Percentiles rank a stretch among this genome's conserved stretches.
Evolutionary conservation across 345 rosid species (phyloP).

Genomic region (Hibiscus mutabilis): DNA sequence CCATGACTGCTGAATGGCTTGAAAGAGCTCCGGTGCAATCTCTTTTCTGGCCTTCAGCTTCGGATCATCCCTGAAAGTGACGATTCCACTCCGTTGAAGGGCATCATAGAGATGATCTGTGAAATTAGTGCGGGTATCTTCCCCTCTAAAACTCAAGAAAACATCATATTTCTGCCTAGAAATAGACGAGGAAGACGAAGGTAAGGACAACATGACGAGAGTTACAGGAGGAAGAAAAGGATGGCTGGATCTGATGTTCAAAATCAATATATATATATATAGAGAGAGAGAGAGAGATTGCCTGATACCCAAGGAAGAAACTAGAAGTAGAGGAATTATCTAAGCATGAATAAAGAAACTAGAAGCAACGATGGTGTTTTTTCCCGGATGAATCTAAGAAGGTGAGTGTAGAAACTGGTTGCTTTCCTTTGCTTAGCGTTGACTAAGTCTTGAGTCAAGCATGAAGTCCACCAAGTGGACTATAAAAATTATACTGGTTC

Average conservation of each 20-base stretch:
- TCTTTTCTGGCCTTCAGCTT: not conserved
- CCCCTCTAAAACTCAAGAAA: conserved; percentile 3
- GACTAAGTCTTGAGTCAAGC: too few species aligned
- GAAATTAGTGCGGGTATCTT: not conserved
- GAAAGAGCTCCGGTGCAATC: not conserved
- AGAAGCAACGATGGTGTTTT: too few species aligned
- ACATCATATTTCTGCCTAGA: not conserved
- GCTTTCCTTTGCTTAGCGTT: too few species aligned
- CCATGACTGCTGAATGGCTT: conserved; percentile 6
- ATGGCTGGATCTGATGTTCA: not conserved
- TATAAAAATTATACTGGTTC: too few species aligned
- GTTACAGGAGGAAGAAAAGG: not conserved
- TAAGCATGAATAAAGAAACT: too few species aligned
- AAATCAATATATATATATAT: too few species aligned
- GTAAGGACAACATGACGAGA: not conserved
- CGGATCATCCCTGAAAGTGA: conserved; percentile 5
- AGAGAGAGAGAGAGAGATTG: too few species aligned
- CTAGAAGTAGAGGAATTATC: too few species aligned
- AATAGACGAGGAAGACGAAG: not conserved
- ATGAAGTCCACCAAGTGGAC: too few species aligned
- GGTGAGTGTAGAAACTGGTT: too few species aligned
- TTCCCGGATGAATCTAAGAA: too few species aligned
- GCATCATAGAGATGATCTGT: conserved; percentile 12
- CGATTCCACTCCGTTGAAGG: not conserved
- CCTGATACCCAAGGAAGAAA: too few species aligned